Evolutionary conservation across 2,329 filamentous ascomycete species (phyloP), one percentile per base, ranked within the genome.

Genomic region (Aschersonia sp.): DNA sequence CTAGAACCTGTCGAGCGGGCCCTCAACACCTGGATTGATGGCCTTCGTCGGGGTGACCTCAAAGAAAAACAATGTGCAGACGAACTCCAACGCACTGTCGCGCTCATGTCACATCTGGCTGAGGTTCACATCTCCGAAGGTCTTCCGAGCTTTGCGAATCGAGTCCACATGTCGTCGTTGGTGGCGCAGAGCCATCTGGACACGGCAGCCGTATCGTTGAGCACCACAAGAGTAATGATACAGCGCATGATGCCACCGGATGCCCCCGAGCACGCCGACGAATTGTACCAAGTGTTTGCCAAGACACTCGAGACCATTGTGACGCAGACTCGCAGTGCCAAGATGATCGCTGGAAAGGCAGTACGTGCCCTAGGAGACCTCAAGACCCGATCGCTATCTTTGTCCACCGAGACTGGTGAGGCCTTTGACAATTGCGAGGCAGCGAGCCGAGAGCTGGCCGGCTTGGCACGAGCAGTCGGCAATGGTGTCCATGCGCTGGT

Each of bases 1-100:
- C 72, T 97, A 46, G 87, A 95, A 60, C 88, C 89, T 0, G 87
- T 97, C 9, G 92, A 98, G 66, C 78, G 89, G 49, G 85, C 86
- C 0, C 67, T 97, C 45, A 95, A 95, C 59, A 77, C 77, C 48
- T 95, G 89, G 79, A 85, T 97, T 49, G 89, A 96, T 53, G 80
- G 80, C 5, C 63, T 96, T 48, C 82, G 88, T 53, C 81, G 80
- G 47, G 89, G 94, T 55, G 89, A 95, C 48, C 69, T 97, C 45
- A 89, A 89, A 64, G 85, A 91, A 65, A 80, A 84, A 61, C 83
- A 87, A 56, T 89, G 89, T 59, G 82, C 85, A 0, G 78, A 79
- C 30, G 87, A 94, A 60, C 71, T 97, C 40, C 82, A 91, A 57
- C 80, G 85, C 47, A 91, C 86, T 5, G 85, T 94, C 55, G 85